Evolutionary conservation across 768 basidiomycete genomes (phyloP), one percentile per base, ranked within the genome.

Genomic region (Tephrocybe sp.): DNA sequence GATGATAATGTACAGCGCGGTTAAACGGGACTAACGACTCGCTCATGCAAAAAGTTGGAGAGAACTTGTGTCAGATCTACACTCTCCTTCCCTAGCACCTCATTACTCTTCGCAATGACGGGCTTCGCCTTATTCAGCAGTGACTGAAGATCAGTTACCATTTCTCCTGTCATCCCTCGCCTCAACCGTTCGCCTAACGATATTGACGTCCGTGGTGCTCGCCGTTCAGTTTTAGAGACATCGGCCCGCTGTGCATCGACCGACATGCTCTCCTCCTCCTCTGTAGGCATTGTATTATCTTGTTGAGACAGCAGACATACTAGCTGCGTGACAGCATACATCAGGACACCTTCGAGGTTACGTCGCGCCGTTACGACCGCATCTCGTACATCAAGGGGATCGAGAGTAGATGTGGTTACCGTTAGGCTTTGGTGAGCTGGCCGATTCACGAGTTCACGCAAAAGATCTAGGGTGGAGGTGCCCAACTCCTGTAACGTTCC

Each of bases 401-500:
- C 68, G 21, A 60, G 57, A 1, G 66, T 53, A 12, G 69, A 56
- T 9, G 64, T 54, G 0, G 61, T 54, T n/a, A 65, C 59, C 1
- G 76, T 71, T 19, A 84, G 68, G 24, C 75, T 73, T 60, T 87
- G 82, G 8, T 78, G 75, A 0, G 80, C 71, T 1, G 86, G 85
- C 19, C 79, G 76, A 49, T 78, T 77, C 32, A 82, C 77, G 26
- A 92, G 80, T 47, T 83, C 78, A 7, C 82, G 77, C 32, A 93
- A 72, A 15, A 89, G 75, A 54, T 93, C 92, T 28, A 89, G 71
- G 0, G 86, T 83, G 51, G 82, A 83, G 48, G 87, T 89, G 1
- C 83, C 89, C 4, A 94, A 69, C 67, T 95, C 92, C n/a, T 93
- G 76, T 6, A 96, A 68, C 0, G 93, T 94, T 15, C 93, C 92